Evolutionary conservation across 2,329 filamentous ascomycete species (phyloP).

Genomic region (Cladosporium sp.): DNA sequence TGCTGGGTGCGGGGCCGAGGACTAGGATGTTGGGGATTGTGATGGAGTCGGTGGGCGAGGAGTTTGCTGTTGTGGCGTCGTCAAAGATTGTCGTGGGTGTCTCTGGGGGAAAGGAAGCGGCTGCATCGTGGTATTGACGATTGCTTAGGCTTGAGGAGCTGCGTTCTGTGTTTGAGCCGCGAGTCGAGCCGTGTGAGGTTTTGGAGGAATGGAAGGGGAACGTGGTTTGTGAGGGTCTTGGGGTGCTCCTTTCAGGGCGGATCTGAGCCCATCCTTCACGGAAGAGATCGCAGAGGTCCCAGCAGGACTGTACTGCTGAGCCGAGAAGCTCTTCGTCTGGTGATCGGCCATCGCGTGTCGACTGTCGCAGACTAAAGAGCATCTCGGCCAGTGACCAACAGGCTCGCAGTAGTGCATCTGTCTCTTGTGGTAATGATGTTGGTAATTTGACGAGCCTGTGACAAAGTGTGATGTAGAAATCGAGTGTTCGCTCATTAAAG

Average conservation of each 20-base stretch:
- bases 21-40: slow-evolving; percentile 86
- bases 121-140: slow-evolving; percentile 47
- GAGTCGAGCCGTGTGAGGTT: slow-evolving; percentile 24
- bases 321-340: slow-evolving; percentile 82
- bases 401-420: slow-evolving; percentile 77
- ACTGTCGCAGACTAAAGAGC: slow-evolving; percentile 87
- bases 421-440: slow-evolving; percentile 74
- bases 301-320: slow-evolving; percentile 88
- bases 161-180: slow-evolving; percentile 20
- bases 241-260: slow-evolving; percentile 80
- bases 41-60: slow-evolving; percentile 70
- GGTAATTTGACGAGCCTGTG: slow-evolving; percentile 96
- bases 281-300: slow-evolving; percentile 92
- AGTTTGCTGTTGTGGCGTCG: slow-evolving; percentile 71
- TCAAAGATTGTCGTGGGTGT: slow-evolving; percentile 95
- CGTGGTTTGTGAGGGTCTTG: slow-evolving; percentile 73
- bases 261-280: slow-evolving; percentile 88
- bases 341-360: slow-evolving; percentile 68
- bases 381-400: slow-evolving; percentile 92
- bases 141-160: slow-evolving; percentile 51
- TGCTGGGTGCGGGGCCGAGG: slow-evolving; percentile 64
- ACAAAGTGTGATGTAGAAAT: slow-evolving; percentile 92
- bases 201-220: slow-evolving; percentile 54
- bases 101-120: slow-evolving; percentile 62
- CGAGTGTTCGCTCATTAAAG: slow-evolving; percentile 84